phyloP scores from a whole-genome alignment of 495 filamentous ascomycete genomes.

The Trichocladium antarcticum region DNA sequence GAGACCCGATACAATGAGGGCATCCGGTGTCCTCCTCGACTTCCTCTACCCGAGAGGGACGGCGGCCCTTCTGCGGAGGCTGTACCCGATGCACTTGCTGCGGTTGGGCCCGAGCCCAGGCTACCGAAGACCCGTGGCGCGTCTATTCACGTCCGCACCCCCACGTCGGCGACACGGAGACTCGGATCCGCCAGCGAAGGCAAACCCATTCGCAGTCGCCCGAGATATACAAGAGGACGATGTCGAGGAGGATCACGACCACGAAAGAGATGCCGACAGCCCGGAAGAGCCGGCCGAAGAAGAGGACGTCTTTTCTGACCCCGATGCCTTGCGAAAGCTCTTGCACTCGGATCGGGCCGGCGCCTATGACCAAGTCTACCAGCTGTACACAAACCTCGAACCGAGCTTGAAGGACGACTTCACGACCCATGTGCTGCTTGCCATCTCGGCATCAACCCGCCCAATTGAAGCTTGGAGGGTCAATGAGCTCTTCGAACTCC shows the following conservation, averaged over 20 bases:
- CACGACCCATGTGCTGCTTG: slow-evolving; percentile 9
- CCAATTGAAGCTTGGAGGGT: slow-evolving; percentile 20
- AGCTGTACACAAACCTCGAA: slow-evolving; percentile 17
- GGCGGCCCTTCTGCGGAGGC: slow-evolving; percentile 36
- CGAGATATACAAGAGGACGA: not conserved
- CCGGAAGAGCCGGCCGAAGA: not conserved
- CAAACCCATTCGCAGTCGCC: not conserved
- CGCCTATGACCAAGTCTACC: slow-evolving; percentile 20
- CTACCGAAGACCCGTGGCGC: not conserved
- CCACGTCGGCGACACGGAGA: not conserved
- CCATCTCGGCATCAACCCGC: slow-evolving; percentile 19
- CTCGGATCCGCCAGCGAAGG: not conserved
- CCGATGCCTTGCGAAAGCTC: not conserved
- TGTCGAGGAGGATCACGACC: slow-evolving; percentile 4
- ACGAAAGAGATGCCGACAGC: not conserved
- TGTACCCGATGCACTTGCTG: slow-evolving; percentile 12
- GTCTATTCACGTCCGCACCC: slow-evolving; percentile 15
- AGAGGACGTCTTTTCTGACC: not conserved
- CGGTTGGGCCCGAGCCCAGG: slow-evolving; percentile 6
- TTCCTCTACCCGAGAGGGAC: slow-evolving; percentile 52
- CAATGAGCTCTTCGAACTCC: slow-evolving; percentile 14
- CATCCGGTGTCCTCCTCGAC: slow-evolving; percentile 44
- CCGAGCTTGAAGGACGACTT: slow-evolving; percentile 4
- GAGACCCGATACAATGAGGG: slow-evolving; percentile 22
- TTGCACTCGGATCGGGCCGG: slow-evolving; percentile 1